Evolutionary conservation across 495 filamentous ascomycete genomes (phyloP), one percentile per base, ranked within the genome.

Genomic region (Staphylotrichum tortipilum): DNA sequence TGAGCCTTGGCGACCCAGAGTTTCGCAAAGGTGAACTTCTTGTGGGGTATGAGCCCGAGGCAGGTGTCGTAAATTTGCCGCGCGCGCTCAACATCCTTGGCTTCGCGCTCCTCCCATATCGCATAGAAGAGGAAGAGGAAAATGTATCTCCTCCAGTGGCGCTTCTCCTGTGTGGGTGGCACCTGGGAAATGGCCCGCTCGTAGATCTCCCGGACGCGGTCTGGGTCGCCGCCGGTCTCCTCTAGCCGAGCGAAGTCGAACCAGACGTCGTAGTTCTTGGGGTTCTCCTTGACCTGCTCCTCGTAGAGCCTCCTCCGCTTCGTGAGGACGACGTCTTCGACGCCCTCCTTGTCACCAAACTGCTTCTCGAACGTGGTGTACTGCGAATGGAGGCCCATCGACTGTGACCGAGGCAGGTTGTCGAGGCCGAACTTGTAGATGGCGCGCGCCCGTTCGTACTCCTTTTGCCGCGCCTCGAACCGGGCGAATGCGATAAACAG

Each of bases 351-450:
- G 63, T 97, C 91, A 50, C 92, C 92, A 59, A 86, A 97, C 59
- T 98, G 92, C 72, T 98, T 98, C 66, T 97, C 94, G 55, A 98
- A 98, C 0, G 85, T 90, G 0, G 94, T 97, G 65, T 96, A 97
- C 22, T 88, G 78, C 62, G 91, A 88, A 67, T 98, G 91, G 14
- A 98, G 74, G 3, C 70, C 70, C 65, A 86, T 80, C 3, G 92
- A 89, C 66, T 89, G 89, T 12, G 86, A 89, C 21, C 94, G 79
- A 2, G 92, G 84, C 21, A 98, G 77, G 35, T 89, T 85, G 63
- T 98, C 94, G 12, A 98, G 74, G 24, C 91, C 92, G 56, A 90
- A 95, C 65, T 94, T 95, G 75, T 94, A 97, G 57, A 98, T 97
- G 28, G 89, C 89, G 35, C 94, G 72, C n/a, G 92, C 86, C 7